These are phyloP conservation scores for Mycena maculata DNA, from an alignment of 768 basidiomycete species.

Conservation along the genomic window DNA sequence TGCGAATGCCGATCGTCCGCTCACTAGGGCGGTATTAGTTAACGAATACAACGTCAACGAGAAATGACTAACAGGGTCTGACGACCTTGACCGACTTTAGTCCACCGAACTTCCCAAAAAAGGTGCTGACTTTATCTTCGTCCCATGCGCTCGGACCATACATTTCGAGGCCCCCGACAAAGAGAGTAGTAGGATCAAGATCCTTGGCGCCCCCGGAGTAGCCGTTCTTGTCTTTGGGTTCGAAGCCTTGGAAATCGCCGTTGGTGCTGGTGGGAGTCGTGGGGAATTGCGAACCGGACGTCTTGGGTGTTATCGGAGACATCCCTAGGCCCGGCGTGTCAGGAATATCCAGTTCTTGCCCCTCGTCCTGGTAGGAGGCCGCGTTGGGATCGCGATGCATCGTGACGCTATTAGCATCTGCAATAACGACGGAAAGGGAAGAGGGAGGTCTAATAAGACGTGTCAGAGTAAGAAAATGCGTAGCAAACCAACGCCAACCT, in stretches of 20 bases:
- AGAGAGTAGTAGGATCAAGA: constrained; percentile 76
- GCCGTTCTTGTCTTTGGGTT: constrained; percentile 36
- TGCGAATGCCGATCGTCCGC: constrained; percentile 78
- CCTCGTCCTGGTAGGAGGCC: constrained; percentile 28
- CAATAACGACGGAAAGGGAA: constrained; percentile 28
- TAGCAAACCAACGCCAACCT: constrained; percentile 21
- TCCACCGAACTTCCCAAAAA: constrained; percentile 74
- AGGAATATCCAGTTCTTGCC: constrained; percentile 55
- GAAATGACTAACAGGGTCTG: constrained; percentile 63
- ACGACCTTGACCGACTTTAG: constrained; percentile 75
- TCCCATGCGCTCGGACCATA: constrained; percentile 75
- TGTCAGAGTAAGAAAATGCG: constrained; percentile 14
- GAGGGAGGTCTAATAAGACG: constrained; percentile 10
- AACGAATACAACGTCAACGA: constrained; percentile 1
- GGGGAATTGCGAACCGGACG: constrained; percentile 60
- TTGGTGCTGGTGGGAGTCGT: constrained; percentile 58
- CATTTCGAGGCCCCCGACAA: constrained; percentile 81
- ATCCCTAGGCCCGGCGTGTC: constrained; percentile 58
- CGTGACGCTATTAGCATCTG: constrained; percentile 6
- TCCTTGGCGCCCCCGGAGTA: constrained; percentile 50
- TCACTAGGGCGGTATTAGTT: constrained; percentile 51
- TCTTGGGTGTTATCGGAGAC: constrained; percentile 64
- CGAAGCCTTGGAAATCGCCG: constrained; percentile 45
- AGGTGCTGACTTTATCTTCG: constrained; percentile 65
- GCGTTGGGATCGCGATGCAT: constrained; percentile 24